Conservation (phyloP, 352 stramenopile genomes). For the Phytophthora sojae region DNA sequence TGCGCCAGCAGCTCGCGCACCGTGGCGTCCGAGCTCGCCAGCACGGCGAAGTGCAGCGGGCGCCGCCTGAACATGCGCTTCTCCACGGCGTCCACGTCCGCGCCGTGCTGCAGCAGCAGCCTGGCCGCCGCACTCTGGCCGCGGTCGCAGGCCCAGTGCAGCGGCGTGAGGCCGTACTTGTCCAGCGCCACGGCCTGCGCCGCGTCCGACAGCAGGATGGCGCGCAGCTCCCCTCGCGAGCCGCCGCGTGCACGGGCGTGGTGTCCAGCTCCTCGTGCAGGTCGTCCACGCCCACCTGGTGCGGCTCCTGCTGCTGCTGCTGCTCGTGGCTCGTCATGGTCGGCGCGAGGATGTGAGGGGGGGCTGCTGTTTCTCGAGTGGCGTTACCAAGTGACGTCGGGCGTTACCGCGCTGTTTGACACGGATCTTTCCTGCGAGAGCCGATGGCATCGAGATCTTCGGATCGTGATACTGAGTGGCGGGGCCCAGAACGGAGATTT, state of each 20-base stretch:
- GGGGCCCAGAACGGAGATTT: background rate
- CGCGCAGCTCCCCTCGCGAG: slow-evolving; percentile 57
- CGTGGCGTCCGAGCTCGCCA: slow-evolving; percentile 42
- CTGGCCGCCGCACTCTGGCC: slow-evolving; percentile 38
- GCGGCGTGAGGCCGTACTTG: slow-evolving; percentile 76
- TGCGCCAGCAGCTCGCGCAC: slow-evolving; percentile 51
- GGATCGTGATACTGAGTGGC: slow-evolving; percentile 20
- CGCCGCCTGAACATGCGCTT: slow-evolving; percentile 73
- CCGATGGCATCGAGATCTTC: slow-evolving; percentile 3
- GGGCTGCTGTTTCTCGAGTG: slow-evolving; percentile 13
- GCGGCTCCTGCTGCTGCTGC: slow-evolving; percentile 35
- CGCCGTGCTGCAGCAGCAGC: slow-evolving; percentile 48
- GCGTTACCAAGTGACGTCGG: background rate
- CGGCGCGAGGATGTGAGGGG: slow-evolving; percentile 4
- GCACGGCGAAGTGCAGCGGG: slow-evolving; percentile 70
- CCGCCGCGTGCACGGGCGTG: slow-evolving; percentile 67
- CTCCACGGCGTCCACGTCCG: slow-evolving; percentile 64
- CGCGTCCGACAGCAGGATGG: slow-evolving; percentile 42
- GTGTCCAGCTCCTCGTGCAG: slow-evolving; percentile 50
- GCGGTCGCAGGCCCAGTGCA: slow-evolving; percentile 79
- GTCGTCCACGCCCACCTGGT: slow-evolving; percentile 49
- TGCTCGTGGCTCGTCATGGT: slow-evolving; percentile 37
- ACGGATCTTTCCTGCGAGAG: background rate
- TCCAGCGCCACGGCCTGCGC: slow-evolving; percentile 47
- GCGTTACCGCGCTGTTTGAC: slow-evolving; percentile 14